A percentile compares a stretch with the other conserved stretches of the same genome.
Conservation (phyloP, 2,329 filamentous ascomycete genomes). For the Aspergillus fischeri region DNA sequence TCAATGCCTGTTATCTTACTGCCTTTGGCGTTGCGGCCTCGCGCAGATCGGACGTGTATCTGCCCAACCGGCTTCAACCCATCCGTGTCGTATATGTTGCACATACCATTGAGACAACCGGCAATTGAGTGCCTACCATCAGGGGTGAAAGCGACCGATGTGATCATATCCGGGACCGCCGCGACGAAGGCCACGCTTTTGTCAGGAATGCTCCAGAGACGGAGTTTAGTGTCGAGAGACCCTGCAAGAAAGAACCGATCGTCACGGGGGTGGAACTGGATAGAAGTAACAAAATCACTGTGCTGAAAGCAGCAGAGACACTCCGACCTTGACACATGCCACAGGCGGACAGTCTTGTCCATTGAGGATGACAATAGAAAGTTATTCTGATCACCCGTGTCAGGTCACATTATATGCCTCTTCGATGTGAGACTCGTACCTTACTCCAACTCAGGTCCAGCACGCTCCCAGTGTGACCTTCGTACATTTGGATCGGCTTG, state of each 20-base stretch:
- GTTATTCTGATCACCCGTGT: conserved; percentile 60
- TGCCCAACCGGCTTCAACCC: conserved; percentile 79
- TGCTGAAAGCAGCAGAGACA: conserved; percentile 93
- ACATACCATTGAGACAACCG: conserved; percentile 78
- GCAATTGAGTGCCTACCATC: conserved; percentile 88
- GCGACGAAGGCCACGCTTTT: conserved; percentile 83
- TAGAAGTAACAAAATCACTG: conserved; percentile 89
- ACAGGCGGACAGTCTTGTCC: conserved; percentile 94
- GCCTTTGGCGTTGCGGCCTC: conserved; percentile 90
- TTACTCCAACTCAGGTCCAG: conserved; percentile 97
- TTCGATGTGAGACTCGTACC: conserved; percentile 30
- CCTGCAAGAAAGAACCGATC: conserved; percentile 96
- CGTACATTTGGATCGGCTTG: conserved; percentile 73
- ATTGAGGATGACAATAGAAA: conserved; percentile 94
- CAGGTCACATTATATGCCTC: conserved; percentile 2
- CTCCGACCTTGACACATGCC: conserved; percentile 81
- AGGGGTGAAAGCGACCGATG: conserved; percentile 87
- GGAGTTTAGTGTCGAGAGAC: conserved; percentile 79
- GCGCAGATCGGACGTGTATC: conserved; percentile 86
- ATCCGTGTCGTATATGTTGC: conserved; percentile 89
- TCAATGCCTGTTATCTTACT: conserved; percentile 97
- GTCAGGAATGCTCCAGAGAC: conserved; percentile 95
- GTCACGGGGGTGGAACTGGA: conserved; percentile 89
- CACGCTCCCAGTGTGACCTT: conserved; percentile 79
- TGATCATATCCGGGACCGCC: conserved; percentile 80